phyloP scores from a whole-genome alignment of 2,329 filamentous ascomycete genomes.

The Teratosphaeria pseudoeucalypti region DNA sequence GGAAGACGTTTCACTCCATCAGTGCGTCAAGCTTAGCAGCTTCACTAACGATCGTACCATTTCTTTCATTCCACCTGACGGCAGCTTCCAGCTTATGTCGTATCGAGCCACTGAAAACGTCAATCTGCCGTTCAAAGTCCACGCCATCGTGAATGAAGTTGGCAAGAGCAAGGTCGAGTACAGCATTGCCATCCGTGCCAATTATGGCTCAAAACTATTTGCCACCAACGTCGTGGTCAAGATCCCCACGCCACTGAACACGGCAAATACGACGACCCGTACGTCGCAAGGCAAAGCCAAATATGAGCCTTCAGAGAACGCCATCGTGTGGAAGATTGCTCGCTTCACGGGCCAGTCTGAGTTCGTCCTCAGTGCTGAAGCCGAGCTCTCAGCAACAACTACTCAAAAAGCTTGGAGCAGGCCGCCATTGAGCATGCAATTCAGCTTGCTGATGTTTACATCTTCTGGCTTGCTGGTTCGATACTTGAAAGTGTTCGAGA shows the following conservation, averaged over 20 bases:
- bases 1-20: slow-evolving; percentile 97
- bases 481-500: slow-evolving; percentile 98
- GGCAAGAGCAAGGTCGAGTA: slow-evolving; percentile 98
- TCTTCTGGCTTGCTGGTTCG: slow-evolving; percentile 84
- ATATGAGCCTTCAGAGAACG: slow-evolving; percentile 96
- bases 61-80: slow-evolving; percentile 95
- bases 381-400: slow-evolving; percentile 89
- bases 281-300: slow-evolving; percentile 95
- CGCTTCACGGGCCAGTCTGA: slow-evolving; percentile 98
- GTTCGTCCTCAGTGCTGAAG: slow-evolving; percentile 88
- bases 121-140: slow-evolving; percentile 96
- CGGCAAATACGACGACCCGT: slow-evolving; percentile 82
- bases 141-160: slow-evolving; percentile 95
- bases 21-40: slow-evolving; percentile 86
- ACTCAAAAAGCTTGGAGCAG: slow-evolving; percentile 96
- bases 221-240: slow-evolving; percentile 92
- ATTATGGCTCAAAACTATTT: slow-evolving; percentile 92
- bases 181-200: slow-evolving; percentile 92
- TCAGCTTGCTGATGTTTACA: slow-evolving; percentile 95
- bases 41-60: slow-evolving; percentile 99
- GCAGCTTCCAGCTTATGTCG: slow-evolving; percentile 97
- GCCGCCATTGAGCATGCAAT: slow-evolving; percentile 82
- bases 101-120: slow-evolving; percentile 98
- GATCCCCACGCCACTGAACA: slow-evolving; percentile 93
- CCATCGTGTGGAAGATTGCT: slow-evolving; percentile 97